phyloP scores from a whole-genome alignment of 192 early-diverging fungal species.

The Coemansia sp. region DNA sequence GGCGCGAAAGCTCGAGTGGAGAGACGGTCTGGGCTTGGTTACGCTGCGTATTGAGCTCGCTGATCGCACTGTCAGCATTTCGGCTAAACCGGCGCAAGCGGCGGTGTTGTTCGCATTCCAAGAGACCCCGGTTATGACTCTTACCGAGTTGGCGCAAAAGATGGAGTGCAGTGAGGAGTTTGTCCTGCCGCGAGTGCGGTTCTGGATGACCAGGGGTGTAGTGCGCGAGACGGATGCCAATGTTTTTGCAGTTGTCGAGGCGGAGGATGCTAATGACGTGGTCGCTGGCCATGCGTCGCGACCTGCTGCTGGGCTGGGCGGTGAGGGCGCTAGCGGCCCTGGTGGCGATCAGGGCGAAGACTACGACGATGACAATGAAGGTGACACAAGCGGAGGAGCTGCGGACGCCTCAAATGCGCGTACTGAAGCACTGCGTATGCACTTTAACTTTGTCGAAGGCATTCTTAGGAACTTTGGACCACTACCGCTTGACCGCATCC shows the following conservation, averaged over 20 bases:
- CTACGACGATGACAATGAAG: constrained; percentile 2
- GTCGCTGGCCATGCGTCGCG: background rate
- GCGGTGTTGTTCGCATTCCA: constrained; percentile 51
- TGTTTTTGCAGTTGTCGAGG: constrained; percentile 26
- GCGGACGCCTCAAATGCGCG: constrained; percentile 10
- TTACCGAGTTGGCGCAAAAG: constrained; percentile 11
- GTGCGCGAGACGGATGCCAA: constrained; percentile 19
- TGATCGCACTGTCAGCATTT: constrained; percentile 50
- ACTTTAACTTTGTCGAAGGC: constrained; percentile 56
- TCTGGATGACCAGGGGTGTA: constrained; percentile 47
- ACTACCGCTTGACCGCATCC: constrained; percentile 56
- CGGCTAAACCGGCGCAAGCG: constrained; percentile 59
- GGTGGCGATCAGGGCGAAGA: constrained; percentile 1
- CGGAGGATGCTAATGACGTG: background rate
- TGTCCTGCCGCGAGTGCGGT: constrained; percentile 21
- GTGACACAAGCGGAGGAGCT: background rate
- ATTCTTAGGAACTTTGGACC: constrained; percentile 62
- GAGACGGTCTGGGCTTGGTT: constrained; percentile 56
- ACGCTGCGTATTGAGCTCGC: constrained; percentile 58
- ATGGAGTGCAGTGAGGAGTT: constrained; percentile 29
- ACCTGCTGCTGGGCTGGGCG: background rate
- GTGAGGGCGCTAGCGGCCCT: background rate
- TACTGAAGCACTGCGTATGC: constrained; percentile 48
- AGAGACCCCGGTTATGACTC: background rate
- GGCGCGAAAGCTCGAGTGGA: constrained; percentile 60